Evolutionary conservation across 1,139 yeast species (phyloP).

Genomic region (Saccharomyces hybrid): DNA sequence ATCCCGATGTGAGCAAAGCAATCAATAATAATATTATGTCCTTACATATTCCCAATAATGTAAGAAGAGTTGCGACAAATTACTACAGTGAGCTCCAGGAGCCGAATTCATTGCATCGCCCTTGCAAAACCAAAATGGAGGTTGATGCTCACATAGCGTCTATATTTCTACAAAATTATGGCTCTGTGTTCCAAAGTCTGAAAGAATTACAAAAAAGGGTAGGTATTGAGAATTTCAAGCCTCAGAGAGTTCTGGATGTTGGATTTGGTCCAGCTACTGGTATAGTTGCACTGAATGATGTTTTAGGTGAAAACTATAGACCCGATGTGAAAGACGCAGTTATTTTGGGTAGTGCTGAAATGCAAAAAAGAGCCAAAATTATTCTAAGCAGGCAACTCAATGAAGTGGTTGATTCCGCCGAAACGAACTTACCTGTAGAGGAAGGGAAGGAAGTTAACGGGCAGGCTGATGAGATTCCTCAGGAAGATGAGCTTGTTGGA

Average conservation of each 20-base stretch:
- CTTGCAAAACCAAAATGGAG: conserved; percentile 49
- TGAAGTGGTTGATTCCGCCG: conserved; percentile 35
- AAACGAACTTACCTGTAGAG: conserved; percentile 12
- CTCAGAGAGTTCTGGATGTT: conserved; percentile 62
- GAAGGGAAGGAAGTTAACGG: conserved; percentile 15
- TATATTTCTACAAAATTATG: conserved; percentile 77
- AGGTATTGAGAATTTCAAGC: conserved; percentile 45
- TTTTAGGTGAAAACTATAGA: conserved; percentile 55
- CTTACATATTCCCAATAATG: conserved; percentile 45
- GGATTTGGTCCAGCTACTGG: conserved; percentile 95
- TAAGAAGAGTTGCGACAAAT: conserved; percentile 49
- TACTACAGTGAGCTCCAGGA: conserved; percentile 44
- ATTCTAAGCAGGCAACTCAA: conserved; percentile 61
- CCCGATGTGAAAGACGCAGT: conserved; percentile 66
- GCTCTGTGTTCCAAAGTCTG: conserved; percentile 59
- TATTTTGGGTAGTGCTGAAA: conserved; percentile 60
- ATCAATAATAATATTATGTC: conserved; percentile 55
- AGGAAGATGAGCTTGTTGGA: conserved; percentile 39
- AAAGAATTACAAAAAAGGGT: conserved; percentile 55
- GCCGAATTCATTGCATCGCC: conserved; percentile 41
- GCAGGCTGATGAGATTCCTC: conserved; percentile 17
- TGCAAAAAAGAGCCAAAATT: conserved; percentile 75
- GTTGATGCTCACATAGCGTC: conserved; percentile 81
- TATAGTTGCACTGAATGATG: conserved; percentile 75
- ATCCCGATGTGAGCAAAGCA: conserved; percentile 44